phyloP scores from a whole-genome alignment of 1,284 basidiomycete species.

The Ustilago loliicola region DNA sequence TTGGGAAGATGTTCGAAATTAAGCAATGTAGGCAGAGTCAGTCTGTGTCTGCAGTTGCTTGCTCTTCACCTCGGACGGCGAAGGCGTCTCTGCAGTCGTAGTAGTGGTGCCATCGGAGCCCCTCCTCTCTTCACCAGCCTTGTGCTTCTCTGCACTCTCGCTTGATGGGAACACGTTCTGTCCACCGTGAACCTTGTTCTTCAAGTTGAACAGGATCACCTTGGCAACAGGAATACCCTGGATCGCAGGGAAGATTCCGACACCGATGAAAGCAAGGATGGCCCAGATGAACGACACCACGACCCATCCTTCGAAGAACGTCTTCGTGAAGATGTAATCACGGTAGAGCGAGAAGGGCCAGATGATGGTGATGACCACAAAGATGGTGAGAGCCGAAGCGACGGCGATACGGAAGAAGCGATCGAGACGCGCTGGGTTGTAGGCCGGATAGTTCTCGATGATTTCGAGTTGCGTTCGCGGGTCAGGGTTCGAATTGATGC shows the following conservation, averaged over 20 bases:
- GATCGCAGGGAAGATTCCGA: constrained; percentile 59
- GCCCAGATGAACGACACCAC: constrained; percentile 66
- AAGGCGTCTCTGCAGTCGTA: not conserved
- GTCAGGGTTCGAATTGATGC: constrained; percentile 23
- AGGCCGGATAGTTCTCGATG: constrained; percentile 42
- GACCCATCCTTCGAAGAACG: constrained; percentile 68
- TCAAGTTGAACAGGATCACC: constrained; percentile 29
- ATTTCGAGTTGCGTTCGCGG: constrained; percentile 43
- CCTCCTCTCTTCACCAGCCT: constrained; percentile 4
- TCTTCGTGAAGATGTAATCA: constrained; percentile 64
- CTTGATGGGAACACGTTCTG: not conserved
- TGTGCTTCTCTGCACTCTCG: not conserved
- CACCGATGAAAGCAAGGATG: constrained; percentile 55
- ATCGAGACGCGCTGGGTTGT: constrained; percentile 42
- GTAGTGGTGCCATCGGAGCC: not conserved
- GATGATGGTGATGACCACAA: constrained; percentile 66
- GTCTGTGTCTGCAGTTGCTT: constrained; percentile 6
- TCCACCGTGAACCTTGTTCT: constrained; percentile 10
- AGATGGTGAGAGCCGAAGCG: constrained; percentile 38
- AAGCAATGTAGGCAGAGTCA: constrained; percentile 23
- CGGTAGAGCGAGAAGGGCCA: constrained; percentile 68
- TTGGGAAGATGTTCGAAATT: not conserved
- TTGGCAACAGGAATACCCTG: constrained; percentile 59
- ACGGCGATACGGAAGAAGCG: constrained; percentile 43
- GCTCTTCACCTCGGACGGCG: constrained; percentile 8